Percentiles rank a stretch among this genome's conserved stretches.
phyloP scores from a whole-genome alignment of 306 rosid species.

The Rosa lucieae region DNA sequence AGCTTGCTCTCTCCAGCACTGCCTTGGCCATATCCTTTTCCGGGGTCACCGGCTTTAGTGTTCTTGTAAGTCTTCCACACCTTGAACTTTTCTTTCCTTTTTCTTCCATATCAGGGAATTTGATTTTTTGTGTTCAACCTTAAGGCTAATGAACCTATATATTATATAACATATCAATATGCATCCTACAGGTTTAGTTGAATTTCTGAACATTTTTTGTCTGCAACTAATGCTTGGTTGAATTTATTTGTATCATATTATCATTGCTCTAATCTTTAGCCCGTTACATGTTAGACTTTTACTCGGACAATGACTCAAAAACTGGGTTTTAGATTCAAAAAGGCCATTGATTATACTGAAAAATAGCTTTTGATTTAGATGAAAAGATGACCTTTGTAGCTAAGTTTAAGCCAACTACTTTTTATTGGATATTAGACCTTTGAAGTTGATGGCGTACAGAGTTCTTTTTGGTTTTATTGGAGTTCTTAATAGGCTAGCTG shows the following conservation, averaged over 20 bases:
- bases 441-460: neutral
- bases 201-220: too few species aligned
- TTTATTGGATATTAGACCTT: neutral
- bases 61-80: slow-evolving; percentile 35
- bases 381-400: neutral
- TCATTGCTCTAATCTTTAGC: neutral
- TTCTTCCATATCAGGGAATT: neutral
- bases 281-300: neutral
- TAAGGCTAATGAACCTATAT: neutral
- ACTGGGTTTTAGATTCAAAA: neutral
- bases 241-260: neutral
- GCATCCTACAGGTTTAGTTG: too few species aligned
- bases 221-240: neutral
- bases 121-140: too few species aligned
- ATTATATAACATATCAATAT: neutral
- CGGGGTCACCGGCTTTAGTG: slow-evolving; percentile 51
- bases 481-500: neutral
- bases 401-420: neutral
- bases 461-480: neutral
- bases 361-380: neutral
- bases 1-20: slow-evolving; percentile 54
- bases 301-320: neutral
- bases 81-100: neutral
- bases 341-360: neutral
- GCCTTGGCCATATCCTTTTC: slow-evolving; percentile 52